Conservation (phyloP, 306 rosid genomes). For the Crotalaria pallida region DNA sequence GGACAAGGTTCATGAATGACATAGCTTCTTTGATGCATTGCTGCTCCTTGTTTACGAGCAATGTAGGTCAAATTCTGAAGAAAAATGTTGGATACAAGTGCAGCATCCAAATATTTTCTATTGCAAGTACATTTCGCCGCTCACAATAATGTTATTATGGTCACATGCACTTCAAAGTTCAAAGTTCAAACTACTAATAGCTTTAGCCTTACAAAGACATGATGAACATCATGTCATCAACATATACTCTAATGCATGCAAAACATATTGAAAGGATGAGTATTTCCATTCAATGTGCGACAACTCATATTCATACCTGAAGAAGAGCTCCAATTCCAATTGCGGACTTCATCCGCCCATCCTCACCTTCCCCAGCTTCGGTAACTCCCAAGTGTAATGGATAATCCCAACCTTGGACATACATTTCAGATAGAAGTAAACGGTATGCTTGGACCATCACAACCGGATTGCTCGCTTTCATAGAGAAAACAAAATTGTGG, state of each 20-base stretch:
- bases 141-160: background rate
- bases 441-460: constrained; percentile 98
- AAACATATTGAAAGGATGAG: background rate
- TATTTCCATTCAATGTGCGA: background rate
- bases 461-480: constrained; percentile 99
- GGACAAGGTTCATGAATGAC: constrained; percentile 59
- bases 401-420: constrained; percentile 95
- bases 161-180: background rate
- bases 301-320: constrained; percentile 52
- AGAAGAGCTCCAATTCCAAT: constrained; percentile 99
- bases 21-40: background rate
- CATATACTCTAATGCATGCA: background rate
- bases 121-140: background rate
- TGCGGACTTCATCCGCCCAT: constrained; percentile 98
- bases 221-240: constrained; percentile 15
- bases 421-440: constrained; percentile 93
- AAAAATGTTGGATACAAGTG: too few relatives aligned
- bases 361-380: constrained; percentile 99
- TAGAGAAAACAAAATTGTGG: constrained; percentile 89
- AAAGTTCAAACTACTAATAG: background rate
- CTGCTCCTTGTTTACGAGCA: background rate
- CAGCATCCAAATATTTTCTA: background rate
- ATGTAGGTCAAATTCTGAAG: too few relatives aligned
- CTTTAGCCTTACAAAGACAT: background rate
- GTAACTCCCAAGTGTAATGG: constrained; percentile 98